Evolutionary conservation across 768 basidiomycete genomes (phyloP), one percentile per base, ranked within the genome.

Genomic region (Pleurotus platypus): DNA sequence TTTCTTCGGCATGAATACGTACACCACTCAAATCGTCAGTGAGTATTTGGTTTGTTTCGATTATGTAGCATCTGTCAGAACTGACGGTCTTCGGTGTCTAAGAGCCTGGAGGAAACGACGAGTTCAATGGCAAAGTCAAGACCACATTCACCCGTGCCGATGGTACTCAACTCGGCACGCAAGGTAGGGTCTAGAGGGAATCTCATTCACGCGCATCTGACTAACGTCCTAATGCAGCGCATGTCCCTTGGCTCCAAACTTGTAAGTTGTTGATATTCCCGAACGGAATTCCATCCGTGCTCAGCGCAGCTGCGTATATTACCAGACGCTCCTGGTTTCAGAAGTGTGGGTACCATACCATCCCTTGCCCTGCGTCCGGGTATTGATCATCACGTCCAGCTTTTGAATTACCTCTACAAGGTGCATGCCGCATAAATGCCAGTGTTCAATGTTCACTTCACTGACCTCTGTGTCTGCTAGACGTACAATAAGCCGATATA

Each of bases 1-100:
- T 64, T 87, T 87, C 70, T 84, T 84, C 62, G 85, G 85, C 5
- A 72, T 86, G 69, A 86, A 86, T 66, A 83, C 83, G 1, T 87
- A 87, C 63, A 83, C 84, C 5, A 84, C 78, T 8, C 81, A 84
- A 54, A 69, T 87, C 46, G 76, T 78, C 66, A 72, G 84, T 85
- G 58, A 68, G 81, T 69, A 4, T 15, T 13, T n/a, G 27, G 15
- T 48, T 35, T 20, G 30, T 35, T 35, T 35, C 9, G 7, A 11
- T 35, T 35, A 24, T 4, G 24, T 35, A 35, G 30, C 30, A 3
- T 11, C 1, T 8, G 9, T 35, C 30, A 35, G n/a, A n/a, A 11
- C 30, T 47, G 13, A 49, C 60, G 12, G 46, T 53, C 12, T 11
- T 43, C 6, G 12, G n/a, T 9, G 8, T 42, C 39, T 3, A 46